A percentile compares a stretch with the other conserved stretches of the same genome.
These are phyloP conservation scores for Aspergillus sp. DNA, from an alignment of 2,329 filamentous ascomycete species.

Conservation along the genomic window DNA sequence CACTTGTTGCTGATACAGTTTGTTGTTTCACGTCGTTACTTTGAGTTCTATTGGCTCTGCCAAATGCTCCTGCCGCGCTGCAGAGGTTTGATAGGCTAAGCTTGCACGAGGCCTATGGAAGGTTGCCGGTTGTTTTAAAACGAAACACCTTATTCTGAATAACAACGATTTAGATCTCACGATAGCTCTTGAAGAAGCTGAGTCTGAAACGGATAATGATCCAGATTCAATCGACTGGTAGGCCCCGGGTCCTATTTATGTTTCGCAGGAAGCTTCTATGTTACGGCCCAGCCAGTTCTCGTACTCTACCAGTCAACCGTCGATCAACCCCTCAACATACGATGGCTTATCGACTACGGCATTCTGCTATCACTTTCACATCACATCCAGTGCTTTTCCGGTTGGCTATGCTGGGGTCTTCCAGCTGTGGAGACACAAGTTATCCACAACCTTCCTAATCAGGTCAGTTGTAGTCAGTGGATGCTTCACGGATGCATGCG, in stretches of 20 bases:
- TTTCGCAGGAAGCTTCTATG: slow-evolving; percentile 34
- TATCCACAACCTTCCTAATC: slow-evolving; percentile 34
- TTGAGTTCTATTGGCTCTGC: slow-evolving; percentile 36
- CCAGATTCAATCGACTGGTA: slow-evolving; percentile 28
- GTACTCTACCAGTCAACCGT: slow-evolving; percentile 29
- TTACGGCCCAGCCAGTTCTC: slow-evolving; percentile 23
- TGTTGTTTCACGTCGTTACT: slow-evolving; percentile 37
- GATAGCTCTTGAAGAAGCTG: slow-evolving; percentile 23
- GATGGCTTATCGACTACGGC: slow-evolving; percentile 38
- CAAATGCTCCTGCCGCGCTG: slow-evolving; percentile 27
- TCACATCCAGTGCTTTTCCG: slow-evolving; percentile 31
- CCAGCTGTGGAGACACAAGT: slow-evolving; percentile 39
- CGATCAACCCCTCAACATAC: slow-evolving; percentile 36
- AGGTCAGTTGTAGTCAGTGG: slow-evolving; percentile 35
- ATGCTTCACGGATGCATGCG: slow-evolving; percentile 42
- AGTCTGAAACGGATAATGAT: slow-evolving; percentile 37
- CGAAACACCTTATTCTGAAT: slow-evolving; percentile 27
- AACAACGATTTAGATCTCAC: slow-evolving; percentile 25
- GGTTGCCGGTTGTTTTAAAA: slow-evolving; percentile 20
- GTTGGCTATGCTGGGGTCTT: slow-evolving; percentile 37
- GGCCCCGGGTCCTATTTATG: slow-evolving; percentile 46
- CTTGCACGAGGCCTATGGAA: slow-evolving; percentile 28
- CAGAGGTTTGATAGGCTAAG: slow-evolving; percentile 38
- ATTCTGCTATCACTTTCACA: slow-evolving; percentile 33
- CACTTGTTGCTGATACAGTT: slow-evolving; percentile 33